Base-by-base conservation (phyloP, 495 filamentous ascomycete species). In the Tuber calosporum region DNA sequence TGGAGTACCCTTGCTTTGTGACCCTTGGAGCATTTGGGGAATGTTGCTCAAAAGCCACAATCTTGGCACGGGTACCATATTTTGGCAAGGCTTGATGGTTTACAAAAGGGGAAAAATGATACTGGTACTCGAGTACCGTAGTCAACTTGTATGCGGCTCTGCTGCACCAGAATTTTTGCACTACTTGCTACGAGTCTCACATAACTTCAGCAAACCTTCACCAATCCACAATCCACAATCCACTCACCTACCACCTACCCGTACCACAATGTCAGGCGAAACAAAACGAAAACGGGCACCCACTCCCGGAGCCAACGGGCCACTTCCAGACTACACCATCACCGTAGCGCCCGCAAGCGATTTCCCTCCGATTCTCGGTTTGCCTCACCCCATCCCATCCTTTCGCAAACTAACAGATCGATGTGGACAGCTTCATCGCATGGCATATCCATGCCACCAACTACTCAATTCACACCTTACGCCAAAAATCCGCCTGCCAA, bases 341-440 rank as follows among this genome's bases (percentile, higher is more conserved):
- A 73, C 67, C 26, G 68, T 72, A 19, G 77, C 72, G 15, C 45
- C 73, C 42, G 48, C 70, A 30, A 48, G 53, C 40, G 76, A 79
- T 48, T 74, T 74, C 69, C 80, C 79, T 20, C 80, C 77, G 19
- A 77, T 81, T 62, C 68, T 81, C 41, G 80, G 80, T 81, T 67
- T 37, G 70, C 69, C 37, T 39, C 43, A 53, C 53, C 15, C 37
- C 26, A 22, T n/a, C 15, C 48, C 36, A 53, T 58, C 19, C 26
- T 37, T n/a, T 38, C 72, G 13, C 22, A 19, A 43, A 68, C 71
- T 76, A 72, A 81, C 62, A 4, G 42, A 62, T 11, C 15, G 53
- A 48, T n/a, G 11, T 19, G 15, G 26, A 40, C 39, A 81, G 80
- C 76, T 45, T 77, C 79, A 45, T 71, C 79, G 42, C 80, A 73